These are phyloP conservation scores for Chrysanthemum lavandulifolium DNA, from an alignment of 129 eudicot species.

Conservation along the genomic window DNA sequence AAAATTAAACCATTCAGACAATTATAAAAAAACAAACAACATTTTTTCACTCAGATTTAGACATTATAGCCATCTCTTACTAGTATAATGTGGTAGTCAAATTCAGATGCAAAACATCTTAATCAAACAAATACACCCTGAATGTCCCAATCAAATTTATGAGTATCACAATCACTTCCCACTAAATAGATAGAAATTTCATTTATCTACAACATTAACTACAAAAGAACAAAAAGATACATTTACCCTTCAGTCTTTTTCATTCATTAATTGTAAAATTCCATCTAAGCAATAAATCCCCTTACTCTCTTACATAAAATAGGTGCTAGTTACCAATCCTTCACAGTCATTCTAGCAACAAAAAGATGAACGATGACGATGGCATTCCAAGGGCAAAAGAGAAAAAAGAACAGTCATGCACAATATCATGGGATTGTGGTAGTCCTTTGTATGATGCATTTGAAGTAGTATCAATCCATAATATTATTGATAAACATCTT, in stretches of 20 bases:
- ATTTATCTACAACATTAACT: background rate
- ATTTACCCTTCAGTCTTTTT: background rate
- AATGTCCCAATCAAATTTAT: too few species aligned
- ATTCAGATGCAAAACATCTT: too few species aligned
- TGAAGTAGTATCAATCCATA: conserved; percentile 30
- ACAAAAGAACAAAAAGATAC: background rate
- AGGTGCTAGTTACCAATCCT: background rate
- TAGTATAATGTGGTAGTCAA: too few species aligned
- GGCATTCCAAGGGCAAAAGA: conserved; percentile 17
- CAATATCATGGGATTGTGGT: conserved; percentile 30
- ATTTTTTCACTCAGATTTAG: too few species aligned
- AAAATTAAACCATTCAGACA: too few species aligned
- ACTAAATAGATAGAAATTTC: background rate
- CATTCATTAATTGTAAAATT: too few species aligned
- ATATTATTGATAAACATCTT: conserved; percentile 25
- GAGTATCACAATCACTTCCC: too few species aligned
- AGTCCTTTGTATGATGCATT: conserved; percentile 34
- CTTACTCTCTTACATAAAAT: too few species aligned
- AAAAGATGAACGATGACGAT: conserved; percentile 21
- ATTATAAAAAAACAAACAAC: too few species aligned
- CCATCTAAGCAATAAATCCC: too few species aligned
- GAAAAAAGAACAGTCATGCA: conserved; percentile 20
- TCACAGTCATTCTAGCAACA: background rate
- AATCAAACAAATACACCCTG: too few species aligned
- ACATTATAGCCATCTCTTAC: too few species aligned